Conservation (phyloP, 352 stramenopile genomes). For the Blastocystis sp. region DNA sequence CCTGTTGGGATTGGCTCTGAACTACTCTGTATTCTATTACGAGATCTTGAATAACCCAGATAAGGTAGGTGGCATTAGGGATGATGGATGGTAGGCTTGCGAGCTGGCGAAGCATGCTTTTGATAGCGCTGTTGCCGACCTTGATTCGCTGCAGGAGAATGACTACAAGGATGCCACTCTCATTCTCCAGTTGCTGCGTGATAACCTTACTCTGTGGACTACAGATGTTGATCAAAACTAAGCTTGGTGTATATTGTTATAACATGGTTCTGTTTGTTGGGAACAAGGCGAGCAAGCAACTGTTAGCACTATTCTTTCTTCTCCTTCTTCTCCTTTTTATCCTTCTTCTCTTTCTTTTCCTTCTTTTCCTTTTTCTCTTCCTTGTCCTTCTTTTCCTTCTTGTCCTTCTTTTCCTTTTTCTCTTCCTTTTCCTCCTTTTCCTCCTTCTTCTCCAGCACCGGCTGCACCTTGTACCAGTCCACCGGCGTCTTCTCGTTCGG, state of each 20-base stretch:
- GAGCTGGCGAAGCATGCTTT: conserved; percentile 89
- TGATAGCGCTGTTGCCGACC: conserved; percentile 94
- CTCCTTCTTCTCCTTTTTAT: conserved; percentile 48
- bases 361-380: conserved; percentile 68
- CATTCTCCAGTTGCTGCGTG: conserved; percentile 97
- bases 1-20: conserved; percentile 90
- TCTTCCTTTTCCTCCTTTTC: conserved; percentile 64
- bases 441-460: conserved; percentile 57
- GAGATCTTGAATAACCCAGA: conserved; percentile 94
- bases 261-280: neutral
- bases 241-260: conserved; percentile 13
- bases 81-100: conserved; percentile 75
- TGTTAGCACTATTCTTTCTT: conserved; percentile 17
- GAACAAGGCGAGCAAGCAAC: neutral
- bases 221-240: conserved; percentile 77
- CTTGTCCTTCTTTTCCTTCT: conserved; percentile 67
- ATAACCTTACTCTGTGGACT: conserved; percentile 98
- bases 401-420: conserved; percentile 68
- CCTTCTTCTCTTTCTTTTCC: conserved; percentile 67
- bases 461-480: conserved; percentile 71
- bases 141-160: conserved; percentile 96
- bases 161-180: conserved; percentile 97
- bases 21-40: conserved; percentile 98
- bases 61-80: conserved; percentile 67
- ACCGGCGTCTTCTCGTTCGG: conserved; percentile 76